Evolutionary conservation across 192 early-diverging fungal genomes (phyloP).

Genomic region (Umbelopsis isabellina): DNA sequence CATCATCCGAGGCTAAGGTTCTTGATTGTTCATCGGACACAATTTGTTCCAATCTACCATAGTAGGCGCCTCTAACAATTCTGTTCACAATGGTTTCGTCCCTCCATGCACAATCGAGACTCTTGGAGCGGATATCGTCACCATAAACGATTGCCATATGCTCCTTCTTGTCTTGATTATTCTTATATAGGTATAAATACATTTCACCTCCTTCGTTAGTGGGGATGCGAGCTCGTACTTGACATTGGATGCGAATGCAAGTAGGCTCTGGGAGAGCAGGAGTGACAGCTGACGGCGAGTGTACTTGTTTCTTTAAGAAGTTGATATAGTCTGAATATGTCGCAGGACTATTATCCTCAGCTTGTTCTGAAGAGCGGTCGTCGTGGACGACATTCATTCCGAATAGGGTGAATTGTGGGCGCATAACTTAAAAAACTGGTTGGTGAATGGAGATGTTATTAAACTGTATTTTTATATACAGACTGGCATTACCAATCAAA

Average conservation of each 20-base stretch:
- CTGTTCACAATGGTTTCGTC: slow-evolving; percentile 84
- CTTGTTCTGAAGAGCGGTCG: background rate
- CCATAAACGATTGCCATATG: slow-evolving; percentile 96
- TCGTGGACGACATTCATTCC: slow-evolving; percentile 45
- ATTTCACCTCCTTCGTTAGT: slow-evolving; percentile 76
- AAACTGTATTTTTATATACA: background rate
- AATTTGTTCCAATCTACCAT: slow-evolving; percentile 52
- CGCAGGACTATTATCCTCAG: background rate
- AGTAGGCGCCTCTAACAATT: slow-evolving; percentile 77
- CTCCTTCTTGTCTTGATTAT: slow-evolving; percentile 84
- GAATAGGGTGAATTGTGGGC: slow-evolving; percentile 39
- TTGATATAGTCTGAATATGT: slow-evolving; percentile 39
- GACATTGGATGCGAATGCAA: slow-evolving; percentile 45
- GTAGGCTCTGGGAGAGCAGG: slow-evolving; percentile 23
- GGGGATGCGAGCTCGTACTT: slow-evolving; percentile 80
- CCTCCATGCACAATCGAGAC: slow-evolving; percentile 63
- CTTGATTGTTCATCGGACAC: slow-evolving; percentile 42
- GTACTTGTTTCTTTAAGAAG: slow-evolving; percentile 39
- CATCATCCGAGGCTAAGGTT: slow-evolving; percentile 10
- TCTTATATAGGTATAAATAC: slow-evolving; percentile 85
- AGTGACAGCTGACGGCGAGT: slow-evolving; percentile 34
- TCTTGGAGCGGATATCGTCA: slow-evolving; percentile 69
- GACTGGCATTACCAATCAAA: background rate
- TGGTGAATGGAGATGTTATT: no score
- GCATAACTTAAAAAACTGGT: background rate